These are phyloP conservation scores for Aspergillus egyptiacus DNA, from an alignment of 495 filamentous ascomycete species.

Conservation along the genomic window DNA sequence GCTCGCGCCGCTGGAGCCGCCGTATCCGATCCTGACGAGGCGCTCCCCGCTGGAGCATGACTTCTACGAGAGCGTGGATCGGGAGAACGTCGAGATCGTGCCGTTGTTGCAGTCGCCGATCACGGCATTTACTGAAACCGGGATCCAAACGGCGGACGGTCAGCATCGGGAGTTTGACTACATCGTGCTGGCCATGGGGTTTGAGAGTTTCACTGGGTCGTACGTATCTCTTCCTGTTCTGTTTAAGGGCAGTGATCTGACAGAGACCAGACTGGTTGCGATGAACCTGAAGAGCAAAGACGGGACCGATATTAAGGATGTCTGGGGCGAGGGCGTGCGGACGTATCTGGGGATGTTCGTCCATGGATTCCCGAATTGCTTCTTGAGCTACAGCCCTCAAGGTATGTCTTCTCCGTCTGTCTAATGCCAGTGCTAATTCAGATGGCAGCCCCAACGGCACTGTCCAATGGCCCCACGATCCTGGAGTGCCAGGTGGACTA, in stretches of 20 bases:
- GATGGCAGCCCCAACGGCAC: background rate
- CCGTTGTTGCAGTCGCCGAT: constrained; percentile 43
- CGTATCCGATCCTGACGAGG: constrained; percentile 47
- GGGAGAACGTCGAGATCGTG: constrained; percentile 47
- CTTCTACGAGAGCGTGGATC: constrained; percentile 53
- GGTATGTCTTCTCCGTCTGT: too few species aligned
- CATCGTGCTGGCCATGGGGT: constrained; percentile 51
- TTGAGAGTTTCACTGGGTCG: constrained; percentile 45
- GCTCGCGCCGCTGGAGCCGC: constrained; percentile 45
- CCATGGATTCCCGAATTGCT: constrained; percentile 48
- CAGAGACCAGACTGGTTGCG: constrained; percentile 41
- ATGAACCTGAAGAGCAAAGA: constrained; percentile 40
- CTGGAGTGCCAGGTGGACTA: background rate
- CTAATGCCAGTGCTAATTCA: too few species aligned
- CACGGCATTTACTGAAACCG: constrained; percentile 31
- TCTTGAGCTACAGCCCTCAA: constrained; percentile 38
- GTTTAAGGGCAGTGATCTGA: background rate
- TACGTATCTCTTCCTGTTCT: background rate
- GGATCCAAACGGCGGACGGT: constrained; percentile 39
- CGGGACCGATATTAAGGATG: constrained; percentile 33
- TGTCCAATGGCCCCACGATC: background rate
- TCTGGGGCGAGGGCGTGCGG: constrained; percentile 41
- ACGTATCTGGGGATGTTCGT: constrained; percentile 46
- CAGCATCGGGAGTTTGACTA: constrained; percentile 42
- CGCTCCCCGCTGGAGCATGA: constrained; percentile 46